Evolutionary conservation across 1,139 yeast genomes (phyloP), one percentile per base, ranked within the genome.

Genomic region (Saccharomycopsis hybrid): DNA sequence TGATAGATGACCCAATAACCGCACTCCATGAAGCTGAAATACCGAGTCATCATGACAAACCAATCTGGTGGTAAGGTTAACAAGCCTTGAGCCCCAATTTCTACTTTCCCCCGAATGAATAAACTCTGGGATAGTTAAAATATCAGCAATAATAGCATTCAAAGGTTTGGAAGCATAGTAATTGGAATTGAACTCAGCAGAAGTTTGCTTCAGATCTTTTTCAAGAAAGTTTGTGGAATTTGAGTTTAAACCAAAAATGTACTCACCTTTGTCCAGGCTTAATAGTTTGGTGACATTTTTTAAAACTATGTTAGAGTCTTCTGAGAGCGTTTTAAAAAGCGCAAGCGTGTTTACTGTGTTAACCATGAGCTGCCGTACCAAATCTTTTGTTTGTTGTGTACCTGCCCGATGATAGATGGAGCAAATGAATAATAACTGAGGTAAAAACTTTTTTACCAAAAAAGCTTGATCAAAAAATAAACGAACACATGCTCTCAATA

Each of bases 261-360:
- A 37, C 9, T 43, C 46, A 31, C 28, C 11, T 25, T 43, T 28
- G 11, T 29, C 9, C 18, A 18, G 18, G 9, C 46, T 41, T n/a
- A 11, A 7, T 32, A 43, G 40, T 11, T 43, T 41, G 3, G 8
- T 3, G 13, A 25, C 39, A 7, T 32, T 4, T 5, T 24, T 5
- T 8, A 27, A 5, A 4, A n/a, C 11, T 7, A 41, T 27, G 9
- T 45, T 42, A 9, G 42, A 29, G 11, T 40, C 43, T n/a, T 41
- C 35, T 3, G 47, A 28, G 36, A 52, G 41, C 1, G 4, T 4
- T 4, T 37, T 13, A 25, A 40, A 48, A 18, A 27, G 13, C 11
- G 46, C 44, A 36, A 52, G 37, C 8, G 52, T 42, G 31, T 43
- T 50, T 30, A 52, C n/a, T n/a, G 43, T 33, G 31, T 51, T 52